phyloP scores from a whole-genome alignment of 352 stramenopile genomes.

The Globisporangium iwayamae region DNA sequence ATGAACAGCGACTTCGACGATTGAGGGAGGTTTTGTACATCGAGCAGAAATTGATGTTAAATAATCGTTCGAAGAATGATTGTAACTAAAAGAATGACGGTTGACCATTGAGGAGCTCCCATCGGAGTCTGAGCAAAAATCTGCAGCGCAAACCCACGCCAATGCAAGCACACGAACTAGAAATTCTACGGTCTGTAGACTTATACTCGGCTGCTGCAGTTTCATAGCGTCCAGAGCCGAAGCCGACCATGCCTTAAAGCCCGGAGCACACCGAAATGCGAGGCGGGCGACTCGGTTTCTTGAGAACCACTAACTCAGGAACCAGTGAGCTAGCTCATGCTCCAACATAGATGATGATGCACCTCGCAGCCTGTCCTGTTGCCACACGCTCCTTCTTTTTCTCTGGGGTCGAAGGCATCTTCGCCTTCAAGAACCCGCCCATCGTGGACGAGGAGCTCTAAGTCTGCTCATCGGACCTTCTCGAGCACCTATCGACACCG shows the following conservation, averaged over 20 bases:
- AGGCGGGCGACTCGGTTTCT: too few relatives aligned
- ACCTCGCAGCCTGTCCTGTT: not conserved
- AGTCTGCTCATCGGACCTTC: not conserved
- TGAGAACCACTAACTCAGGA: too few relatives aligned
- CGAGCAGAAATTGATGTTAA: not conserved
- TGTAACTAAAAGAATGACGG: not conserved
- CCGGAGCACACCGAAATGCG: too few relatives aligned
- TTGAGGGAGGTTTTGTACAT: not conserved
- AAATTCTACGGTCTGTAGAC: too few relatives aligned
- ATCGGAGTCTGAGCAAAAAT: too few relatives aligned
- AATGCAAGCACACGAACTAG: too few relatives aligned
- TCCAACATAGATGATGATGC: too few relatives aligned
- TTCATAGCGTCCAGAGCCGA: too few relatives aligned
- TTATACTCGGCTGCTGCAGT: too few relatives aligned
- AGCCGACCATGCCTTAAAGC: too few relatives aligned
- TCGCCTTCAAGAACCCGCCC: not conserved
- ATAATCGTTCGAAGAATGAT: not conserved
- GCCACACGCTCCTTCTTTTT: not conserved
- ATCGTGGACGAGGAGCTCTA: not conserved
- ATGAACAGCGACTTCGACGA: constrained; percentile 27
- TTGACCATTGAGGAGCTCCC: not conserved
- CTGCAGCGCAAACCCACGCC: too few relatives aligned
- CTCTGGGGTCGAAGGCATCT: not conserved
- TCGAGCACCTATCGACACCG: not conserved
- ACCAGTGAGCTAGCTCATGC: too few relatives aligned